A percentile compares a stretch with the other conserved stretches of the same genome.
Evolutionary conservation across 768 basidiomycete species (phyloP).

Genomic region (Amanita brunnescens): DNA sequence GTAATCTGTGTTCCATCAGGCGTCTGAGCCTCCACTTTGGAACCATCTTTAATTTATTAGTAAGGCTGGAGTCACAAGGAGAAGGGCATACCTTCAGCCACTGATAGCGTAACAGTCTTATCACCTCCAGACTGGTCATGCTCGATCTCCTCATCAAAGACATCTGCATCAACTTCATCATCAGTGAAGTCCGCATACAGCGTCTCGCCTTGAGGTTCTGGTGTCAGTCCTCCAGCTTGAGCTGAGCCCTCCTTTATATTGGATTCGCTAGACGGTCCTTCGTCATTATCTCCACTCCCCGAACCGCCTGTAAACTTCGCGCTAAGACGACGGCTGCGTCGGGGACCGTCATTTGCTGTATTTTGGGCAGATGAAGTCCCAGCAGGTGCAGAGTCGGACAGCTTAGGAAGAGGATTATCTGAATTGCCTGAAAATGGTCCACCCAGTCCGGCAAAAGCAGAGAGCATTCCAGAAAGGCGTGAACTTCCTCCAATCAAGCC

Average conservation of each 20-base stretch:
- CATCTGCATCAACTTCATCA: constrained; percentile 84
- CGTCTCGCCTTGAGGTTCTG: constrained; percentile 46
- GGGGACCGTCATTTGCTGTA: constrained; percentile 33
- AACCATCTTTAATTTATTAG: constrained; percentile 51
- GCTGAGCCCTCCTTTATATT: constrained; percentile 7
- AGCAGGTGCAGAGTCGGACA: constrained; percentile 16
- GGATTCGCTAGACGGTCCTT: constrained; percentile 5
- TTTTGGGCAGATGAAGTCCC: constrained; percentile 28
- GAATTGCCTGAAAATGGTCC: constrained; percentile 34
- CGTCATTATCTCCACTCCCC: constrained; percentile 9
- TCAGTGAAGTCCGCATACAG: constrained; percentile 73
- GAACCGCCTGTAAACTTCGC: constrained; percentile 44
- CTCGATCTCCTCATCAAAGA: constrained; percentile 84
- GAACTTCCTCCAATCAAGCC: constrained; percentile 56
- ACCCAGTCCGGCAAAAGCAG: constrained; percentile 74
- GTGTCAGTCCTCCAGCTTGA: constrained; percentile 10
- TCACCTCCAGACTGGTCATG: constrained; percentile 62
- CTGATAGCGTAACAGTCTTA: constrained; percentile 79
- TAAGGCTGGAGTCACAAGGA: constrained; percentile 2
- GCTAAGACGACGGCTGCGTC: constrained; percentile 79
- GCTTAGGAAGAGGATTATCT: constrained; percentile 22
- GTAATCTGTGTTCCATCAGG: constrained; percentile 93
- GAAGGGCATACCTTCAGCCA: constrained; percentile 55
- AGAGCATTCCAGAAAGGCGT: constrained; percentile 81
- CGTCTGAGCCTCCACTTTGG: constrained; percentile 92